Conservation (phyloP, 2,329 filamentous ascomycete species). For the Uncinocarpus reesii region DNA sequence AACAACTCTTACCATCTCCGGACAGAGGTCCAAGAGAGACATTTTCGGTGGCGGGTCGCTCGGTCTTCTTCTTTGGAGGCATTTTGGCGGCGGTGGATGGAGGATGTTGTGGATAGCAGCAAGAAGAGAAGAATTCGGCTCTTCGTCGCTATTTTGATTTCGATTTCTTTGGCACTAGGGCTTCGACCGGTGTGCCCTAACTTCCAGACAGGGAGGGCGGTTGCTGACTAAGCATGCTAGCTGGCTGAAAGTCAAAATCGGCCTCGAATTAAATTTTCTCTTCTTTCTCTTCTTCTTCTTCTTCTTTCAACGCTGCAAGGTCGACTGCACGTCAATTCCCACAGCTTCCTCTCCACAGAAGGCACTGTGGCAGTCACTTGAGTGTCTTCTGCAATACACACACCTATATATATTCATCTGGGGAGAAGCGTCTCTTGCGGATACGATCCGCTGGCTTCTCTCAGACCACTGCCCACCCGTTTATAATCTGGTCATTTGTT, state of each 20-base stretch:
- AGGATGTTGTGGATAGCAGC: conserved; percentile 34
- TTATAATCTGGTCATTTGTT: too few relatives aligned
- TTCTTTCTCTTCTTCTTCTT: neutral
- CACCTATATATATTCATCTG: too few relatives aligned
- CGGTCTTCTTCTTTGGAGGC: conserved; percentile 84
- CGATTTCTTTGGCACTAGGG: conserved; percentile 11
- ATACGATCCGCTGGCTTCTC: too few relatives aligned
- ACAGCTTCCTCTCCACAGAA: neutral
- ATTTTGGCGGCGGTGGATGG: conserved; percentile 52
- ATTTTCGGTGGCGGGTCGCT: conserved; percentile 80
- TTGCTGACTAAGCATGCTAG: neutral
- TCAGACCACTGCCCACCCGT: too few relatives aligned
- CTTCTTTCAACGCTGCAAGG: neutral
- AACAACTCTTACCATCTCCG: conserved; percentile 63
- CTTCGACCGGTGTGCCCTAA: conserved; percentile 14
- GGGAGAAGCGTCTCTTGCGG: too few relatives aligned
- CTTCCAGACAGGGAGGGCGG: neutral
- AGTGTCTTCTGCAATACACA: too few relatives aligned
- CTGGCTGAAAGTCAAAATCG: neutral
- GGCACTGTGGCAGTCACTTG: too few relatives aligned
- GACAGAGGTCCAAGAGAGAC: conserved; percentile 95
- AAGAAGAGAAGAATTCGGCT: conserved; percentile 25
- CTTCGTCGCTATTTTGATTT: neutral
- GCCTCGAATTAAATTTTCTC: neutral
- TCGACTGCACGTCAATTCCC: neutral